These are phyloP conservation scores for Kickxella alabastrina DNA, from an alignment of 192 early-diverging fungal species.

Conservation along the genomic window DNA sequence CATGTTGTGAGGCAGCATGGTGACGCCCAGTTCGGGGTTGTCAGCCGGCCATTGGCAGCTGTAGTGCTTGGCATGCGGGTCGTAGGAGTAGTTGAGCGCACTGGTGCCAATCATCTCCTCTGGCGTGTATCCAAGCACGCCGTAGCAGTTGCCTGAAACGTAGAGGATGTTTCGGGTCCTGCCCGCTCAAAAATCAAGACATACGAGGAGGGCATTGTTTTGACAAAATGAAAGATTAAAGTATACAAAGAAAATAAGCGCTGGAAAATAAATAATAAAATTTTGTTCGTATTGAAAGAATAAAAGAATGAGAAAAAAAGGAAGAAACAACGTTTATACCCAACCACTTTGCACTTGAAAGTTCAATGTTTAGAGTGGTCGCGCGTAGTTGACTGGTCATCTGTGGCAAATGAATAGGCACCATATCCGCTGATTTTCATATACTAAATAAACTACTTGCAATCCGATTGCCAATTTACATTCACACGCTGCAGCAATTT, in stretches of 20 bases:
- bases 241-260: background rate
- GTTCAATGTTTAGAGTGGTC: too few species aligned
- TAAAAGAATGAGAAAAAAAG: too few species aligned
- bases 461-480: too few species aligned
- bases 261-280: too few species aligned
- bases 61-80: slow-evolving; percentile 41
- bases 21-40: slow-evolving; percentile 45
- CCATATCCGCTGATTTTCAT: too few species aligned
- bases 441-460: too few species aligned
- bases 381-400: too few species aligned
- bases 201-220: slow-evolving; percentile 32
- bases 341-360: too few species aligned
- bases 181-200: slow-evolving; percentile 33
- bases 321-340: too few species aligned
- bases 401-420: too few species aligned
- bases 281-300: too few species aligned
- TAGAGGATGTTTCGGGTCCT: slow-evolving; percentile 34
- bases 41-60: slow-evolving; percentile 47
- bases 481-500: too few species aligned
- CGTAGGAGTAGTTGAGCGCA: slow-evolving; percentile 30
- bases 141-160: slow-evolving; percentile 27
- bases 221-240: background rate
- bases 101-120: slow-evolving; percentile 43
- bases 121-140: slow-evolving; percentile 33
- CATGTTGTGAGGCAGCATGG: slow-evolving; percentile 42